A percentile compares a stretch with the other conserved stretches of the same genome.
Evolutionary conservation across 176 grass and related monocot species (phyloP).

Genomic region (Thalia dealbata): DNA sequence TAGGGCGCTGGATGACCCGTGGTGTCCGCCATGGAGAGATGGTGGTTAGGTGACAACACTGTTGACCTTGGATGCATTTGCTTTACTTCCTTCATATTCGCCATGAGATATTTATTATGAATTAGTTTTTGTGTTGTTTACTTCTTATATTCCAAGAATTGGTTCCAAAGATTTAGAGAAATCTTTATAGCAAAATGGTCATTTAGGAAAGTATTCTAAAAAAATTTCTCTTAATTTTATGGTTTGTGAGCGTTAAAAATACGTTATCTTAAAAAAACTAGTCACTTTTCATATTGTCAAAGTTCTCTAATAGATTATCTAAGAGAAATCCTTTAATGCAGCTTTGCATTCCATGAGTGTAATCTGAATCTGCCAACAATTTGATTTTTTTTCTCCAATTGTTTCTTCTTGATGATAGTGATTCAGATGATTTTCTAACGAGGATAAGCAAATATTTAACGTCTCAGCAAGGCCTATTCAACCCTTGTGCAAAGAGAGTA

Average conservation of each 20-base stretch:
- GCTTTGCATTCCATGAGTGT: background rate
- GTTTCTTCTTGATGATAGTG: slow-evolving; percentile 31
- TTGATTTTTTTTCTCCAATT: background rate
- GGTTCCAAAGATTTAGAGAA: background rate
- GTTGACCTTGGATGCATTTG: background rate
- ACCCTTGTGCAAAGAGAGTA: slow-evolving; percentile 42
- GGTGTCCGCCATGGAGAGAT: slow-evolving; percentile 54
- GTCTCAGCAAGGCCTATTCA: slow-evolving; percentile 27
- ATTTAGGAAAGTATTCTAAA: background rate
- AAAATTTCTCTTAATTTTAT: too few relatives aligned
- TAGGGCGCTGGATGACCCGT: slow-evolving; percentile 51
- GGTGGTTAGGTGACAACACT: slow-evolving; percentile 31
- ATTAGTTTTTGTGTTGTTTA: background rate
- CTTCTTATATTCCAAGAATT: background rate
- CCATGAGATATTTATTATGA: too few relatives aligned
- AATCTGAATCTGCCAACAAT: background rate
- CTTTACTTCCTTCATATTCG: background rate
- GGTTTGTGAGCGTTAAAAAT: too few relatives aligned
- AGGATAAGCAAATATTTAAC: slow-evolving; percentile 32
- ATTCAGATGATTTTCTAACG: slow-evolving; percentile 23
- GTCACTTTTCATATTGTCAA: too few relatives aligned
- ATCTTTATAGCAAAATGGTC: background rate
- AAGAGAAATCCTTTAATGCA: too few relatives aligned
- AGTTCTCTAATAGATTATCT: too few relatives aligned
- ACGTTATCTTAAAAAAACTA: too few relatives aligned